Evolutionary conservation across 1,284 basidiomycete genomes (phyloP).

Genomic region (Trichosporon sp.): DNA sequence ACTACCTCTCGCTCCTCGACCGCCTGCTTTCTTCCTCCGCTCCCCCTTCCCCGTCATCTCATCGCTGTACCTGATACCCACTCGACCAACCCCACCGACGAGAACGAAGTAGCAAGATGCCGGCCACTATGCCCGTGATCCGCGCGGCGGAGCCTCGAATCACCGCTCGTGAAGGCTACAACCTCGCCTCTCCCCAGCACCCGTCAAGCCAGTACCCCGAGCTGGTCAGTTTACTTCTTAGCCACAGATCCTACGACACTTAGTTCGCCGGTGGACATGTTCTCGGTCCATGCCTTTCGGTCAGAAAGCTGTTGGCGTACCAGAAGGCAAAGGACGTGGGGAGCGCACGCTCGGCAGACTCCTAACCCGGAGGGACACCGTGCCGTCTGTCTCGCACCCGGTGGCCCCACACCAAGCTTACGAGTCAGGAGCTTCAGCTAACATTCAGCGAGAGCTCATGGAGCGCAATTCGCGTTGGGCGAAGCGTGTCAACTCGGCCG

Average conservation of each 20-base stretch:
- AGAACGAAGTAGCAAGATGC: slow-evolving; percentile 8
- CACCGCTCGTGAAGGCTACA: slow-evolving; percentile 3
- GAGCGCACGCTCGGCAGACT: background rate
- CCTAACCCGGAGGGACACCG: background rate
- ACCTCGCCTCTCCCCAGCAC: slow-evolving; percentile 23
- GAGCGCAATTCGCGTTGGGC: slow-evolving; percentile 33
- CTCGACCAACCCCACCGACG: background rate
- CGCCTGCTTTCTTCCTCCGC: background rate
- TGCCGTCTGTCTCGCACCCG: background rate
- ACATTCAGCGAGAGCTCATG: slow-evolving; percentile 33
- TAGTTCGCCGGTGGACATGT: no score
- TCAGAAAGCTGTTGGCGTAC: no score
- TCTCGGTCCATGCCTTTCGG: no score
- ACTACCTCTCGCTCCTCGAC: background rate
- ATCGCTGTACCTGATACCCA: background rate
- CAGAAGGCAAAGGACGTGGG: no score
- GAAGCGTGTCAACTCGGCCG: slow-evolving; percentile 23
- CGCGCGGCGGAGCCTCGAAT: slow-evolving; percentile 2
- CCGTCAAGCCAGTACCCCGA: slow-evolving; percentile 25
- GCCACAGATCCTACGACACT: no score
- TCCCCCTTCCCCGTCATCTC: background rate
- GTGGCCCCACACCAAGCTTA: background rate
- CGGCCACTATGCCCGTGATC: slow-evolving; percentile 17
- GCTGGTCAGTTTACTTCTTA: slow-evolving; percentile 6
- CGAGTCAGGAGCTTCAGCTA: background rate